Evolutionary conservation across 1,284 basidiomycete genomes (phyloP), one percentile per base, ranked within the genome.

Genomic region (Phylloporus gajari): DNA sequence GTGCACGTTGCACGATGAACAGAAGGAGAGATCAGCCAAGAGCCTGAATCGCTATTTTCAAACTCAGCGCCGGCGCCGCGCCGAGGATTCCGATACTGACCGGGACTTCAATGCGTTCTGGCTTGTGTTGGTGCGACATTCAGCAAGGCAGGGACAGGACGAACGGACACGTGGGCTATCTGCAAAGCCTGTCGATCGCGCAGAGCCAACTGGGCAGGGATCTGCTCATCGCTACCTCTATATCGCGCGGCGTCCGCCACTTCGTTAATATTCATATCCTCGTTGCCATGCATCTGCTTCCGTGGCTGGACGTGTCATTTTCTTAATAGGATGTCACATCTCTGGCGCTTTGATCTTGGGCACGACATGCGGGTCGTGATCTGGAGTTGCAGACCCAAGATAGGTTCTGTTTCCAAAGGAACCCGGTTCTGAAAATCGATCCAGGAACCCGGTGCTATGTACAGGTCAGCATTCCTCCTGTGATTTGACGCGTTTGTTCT

Each of bases 401-500:
- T 61, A 0, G 60, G 74, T 27, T 44, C 78, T 71, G 79, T 78
- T 81, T 74, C 79, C 77, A 78, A 72, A 78, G 78, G 65, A 78
- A 80, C 77, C 40, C 61, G 12, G 51, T 71, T 69, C 73, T 76
- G 78, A 75, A 81, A 71, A 79, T 81, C 76, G 66, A 80, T 75
- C 71, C 79, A 71, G 80, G 78, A 79, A 79, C 76, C 23, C 65
- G 68, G 79, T 79, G 76, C 77, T 76, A 4, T 21, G 78, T 63
- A 59, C 67, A 69, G 69, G 74, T 71, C 58, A 74, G 78, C 61
- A 78, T 81, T 80, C 80, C 77, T 71, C 64, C 62, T 70, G 65
- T 76, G 80, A 79, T 81, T 80, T 79, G 79, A 81, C 73, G 65
- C 35, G 70, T 79, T 81, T 75, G 67, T 72, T 74, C 75, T 78